A percentile compares a stretch with the other conserved stretches of the same genome.
These are phyloP conservation scores for Lentinula novae-zelandiae DNA, from an alignment of 1,284 basidiomycete genomes.

Conservation along the genomic window DNA sequence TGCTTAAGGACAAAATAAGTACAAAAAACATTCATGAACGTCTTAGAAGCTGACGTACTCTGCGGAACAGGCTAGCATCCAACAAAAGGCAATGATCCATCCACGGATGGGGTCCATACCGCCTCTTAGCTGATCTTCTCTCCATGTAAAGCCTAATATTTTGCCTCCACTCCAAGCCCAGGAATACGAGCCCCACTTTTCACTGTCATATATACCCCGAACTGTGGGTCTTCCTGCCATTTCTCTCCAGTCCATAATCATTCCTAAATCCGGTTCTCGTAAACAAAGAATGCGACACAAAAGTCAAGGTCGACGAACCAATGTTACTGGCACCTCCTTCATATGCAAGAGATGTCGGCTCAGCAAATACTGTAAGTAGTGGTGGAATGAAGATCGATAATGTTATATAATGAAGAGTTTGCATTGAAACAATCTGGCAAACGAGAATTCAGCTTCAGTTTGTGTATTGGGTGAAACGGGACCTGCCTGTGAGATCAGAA, in stretches of 20 bases:
- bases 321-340: constrained; percentile 85
- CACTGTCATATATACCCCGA: constrained; percentile 55
- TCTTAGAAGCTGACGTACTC: constrained; percentile 52
- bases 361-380: constrained; percentile 72
- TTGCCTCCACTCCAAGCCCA: constrained; percentile 77
- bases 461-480: not conserved
- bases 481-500: constrained; percentile 11
- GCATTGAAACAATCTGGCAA: constrained; percentile 81
- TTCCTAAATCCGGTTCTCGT: constrained; percentile 40
- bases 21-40: not conserved
- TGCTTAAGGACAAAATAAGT: constrained; percentile 44
- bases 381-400: constrained; percentile 84
- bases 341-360: constrained; percentile 70
- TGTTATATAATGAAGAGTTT: constrained; percentile 89
- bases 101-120: constrained; percentile 73
- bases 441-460: not conserved
- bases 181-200: constrained; percentile 60
- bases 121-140: constrained; percentile 50
- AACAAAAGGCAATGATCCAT: constrained; percentile 84
- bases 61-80: constrained; percentile 74
- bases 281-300: not conserved
- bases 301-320: constrained; percentile 40
- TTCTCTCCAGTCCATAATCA: constrained; percentile 98
- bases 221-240: constrained; percentile 82
- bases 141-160: constrained; percentile 56